A percentile compares a stretch with the other conserved stretches of the same genome.
phyloP scores from a whole-genome alignment of 2,329 filamentous ascomycete genomes.

The Anisogramma anomala region DNA sequence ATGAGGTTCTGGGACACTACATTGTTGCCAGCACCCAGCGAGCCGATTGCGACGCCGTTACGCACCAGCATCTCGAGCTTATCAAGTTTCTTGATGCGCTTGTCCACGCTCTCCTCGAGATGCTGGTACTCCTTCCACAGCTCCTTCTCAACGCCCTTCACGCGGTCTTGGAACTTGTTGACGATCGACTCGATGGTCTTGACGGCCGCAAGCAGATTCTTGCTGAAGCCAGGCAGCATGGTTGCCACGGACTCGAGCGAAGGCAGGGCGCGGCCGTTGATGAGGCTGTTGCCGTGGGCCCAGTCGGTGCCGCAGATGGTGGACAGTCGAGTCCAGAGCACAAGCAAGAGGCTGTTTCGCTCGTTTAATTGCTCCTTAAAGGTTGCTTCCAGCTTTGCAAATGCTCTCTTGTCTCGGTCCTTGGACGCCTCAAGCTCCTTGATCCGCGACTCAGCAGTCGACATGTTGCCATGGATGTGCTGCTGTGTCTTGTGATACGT shows the following conservation, averaged over 20 bases:
- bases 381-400: slow-evolving; percentile 63
- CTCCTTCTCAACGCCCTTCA: slow-evolving; percentile 77
- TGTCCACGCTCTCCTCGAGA: slow-evolving; percentile 69
- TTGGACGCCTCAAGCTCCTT: slow-evolving; percentile 74
- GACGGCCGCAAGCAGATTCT: slow-evolving; percentile 76
- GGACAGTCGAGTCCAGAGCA: slow-evolving; percentile 83
- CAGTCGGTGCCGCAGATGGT: slow-evolving; percentile 82
- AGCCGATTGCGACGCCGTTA: slow-evolving; percentile 45
- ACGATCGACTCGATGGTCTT: slow-evolving; percentile 79
- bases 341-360: slow-evolving; percentile 75
- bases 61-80: slow-evolving; percentile 70
- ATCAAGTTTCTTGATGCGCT: slow-evolving; percentile 75
- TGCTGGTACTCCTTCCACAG: slow-evolving; percentile 84
- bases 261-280: slow-evolving; percentile 73
- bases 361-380: slow-evolving; percentile 82
- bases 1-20: slow-evolving; percentile 14
- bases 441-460: slow-evolving; percentile 73
- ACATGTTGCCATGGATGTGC: slow-evolving; percentile 74
- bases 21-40: slow-evolving; percentile 23
- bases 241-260: slow-evolving; percentile 76
- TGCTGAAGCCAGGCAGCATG: slow-evolving; percentile 77
- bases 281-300: slow-evolving; percentile 77
- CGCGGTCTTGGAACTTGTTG: slow-evolving; percentile 63
- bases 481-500: slow-evolving; percentile 79
- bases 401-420: slow-evolving; percentile 64